Conservation (phyloP, 2,329 filamentous ascomycete species). For the Claviceps fusiformis region DNA sequence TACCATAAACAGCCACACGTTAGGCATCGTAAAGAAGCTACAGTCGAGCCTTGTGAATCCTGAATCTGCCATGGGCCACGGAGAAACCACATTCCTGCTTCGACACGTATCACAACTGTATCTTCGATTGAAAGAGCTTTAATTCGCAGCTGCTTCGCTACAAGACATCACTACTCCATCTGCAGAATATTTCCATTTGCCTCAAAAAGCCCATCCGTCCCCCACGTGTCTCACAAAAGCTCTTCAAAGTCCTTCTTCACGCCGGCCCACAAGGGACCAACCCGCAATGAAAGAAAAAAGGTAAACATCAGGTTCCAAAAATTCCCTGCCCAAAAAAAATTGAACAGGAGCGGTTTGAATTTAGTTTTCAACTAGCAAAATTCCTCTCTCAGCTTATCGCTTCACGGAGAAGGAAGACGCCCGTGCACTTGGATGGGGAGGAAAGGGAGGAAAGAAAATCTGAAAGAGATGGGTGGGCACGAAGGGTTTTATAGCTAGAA, state of each 20-base stretch:
- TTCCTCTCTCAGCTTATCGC: constrained; percentile 64
- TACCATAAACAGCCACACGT: not conserved
- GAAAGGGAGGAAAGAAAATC: constrained; percentile 27
- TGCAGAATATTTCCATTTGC: too few species aligned
- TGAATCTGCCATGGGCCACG: too few species aligned
- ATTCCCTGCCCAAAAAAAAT: constrained; percentile 55
- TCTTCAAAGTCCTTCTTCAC: constrained; percentile 24
- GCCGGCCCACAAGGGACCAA: constrained; percentile 18
- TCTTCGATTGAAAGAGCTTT: too few species aligned
- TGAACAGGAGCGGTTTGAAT: constrained; percentile 55
- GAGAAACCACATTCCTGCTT: too few species aligned
- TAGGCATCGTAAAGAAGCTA: too few species aligned
- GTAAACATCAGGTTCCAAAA: constrained; percentile 45
- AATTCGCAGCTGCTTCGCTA: too few species aligned
- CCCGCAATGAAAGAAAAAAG: constrained; percentile 28
- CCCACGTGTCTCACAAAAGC: too few species aligned
- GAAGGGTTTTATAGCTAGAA: constrained; percentile 20
- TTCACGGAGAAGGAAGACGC: constrained; percentile 48
- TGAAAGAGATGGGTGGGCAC: constrained; percentile 13
- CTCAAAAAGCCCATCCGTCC: too few species aligned
- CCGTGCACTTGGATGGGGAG: constrained; percentile 49
- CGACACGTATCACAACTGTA: too few species aligned
- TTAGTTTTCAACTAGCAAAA: constrained; percentile 86
- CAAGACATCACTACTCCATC: too few species aligned
- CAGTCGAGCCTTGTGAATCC: too few species aligned